Conservation (phyloP, 768 basidiomycete genomes). For the Trametes cinnabarina region DNA sequence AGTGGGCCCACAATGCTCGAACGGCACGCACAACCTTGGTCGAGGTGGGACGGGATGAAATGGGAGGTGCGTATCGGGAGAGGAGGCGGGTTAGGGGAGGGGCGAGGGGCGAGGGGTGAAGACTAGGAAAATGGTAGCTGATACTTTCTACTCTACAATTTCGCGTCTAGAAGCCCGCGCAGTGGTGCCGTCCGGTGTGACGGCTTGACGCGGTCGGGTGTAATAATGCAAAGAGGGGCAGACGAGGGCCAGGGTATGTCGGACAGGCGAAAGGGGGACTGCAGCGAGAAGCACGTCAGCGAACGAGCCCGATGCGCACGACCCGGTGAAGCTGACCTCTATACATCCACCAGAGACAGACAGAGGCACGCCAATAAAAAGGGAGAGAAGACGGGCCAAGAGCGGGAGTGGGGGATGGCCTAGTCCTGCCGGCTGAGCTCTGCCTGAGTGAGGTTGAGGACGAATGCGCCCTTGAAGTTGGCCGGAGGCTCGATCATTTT, state of each 20-base stretch:
- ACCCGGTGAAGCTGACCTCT: neutral
- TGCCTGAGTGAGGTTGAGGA: conserved; percentile 79
- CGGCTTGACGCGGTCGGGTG: conserved; percentile 1
- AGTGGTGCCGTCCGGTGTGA: neutral
- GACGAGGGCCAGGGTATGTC: conserved; percentile 14
- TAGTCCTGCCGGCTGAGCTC: conserved; percentile 73
- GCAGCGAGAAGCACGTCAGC: neutral
- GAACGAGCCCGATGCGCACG: neutral
- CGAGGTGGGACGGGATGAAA: neutral
- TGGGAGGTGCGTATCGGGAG: neutral
- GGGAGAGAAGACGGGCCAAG: neutral
- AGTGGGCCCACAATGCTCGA: neutral
- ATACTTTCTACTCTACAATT: conserved; percentile 19
- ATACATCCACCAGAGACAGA: conserved; percentile 12
- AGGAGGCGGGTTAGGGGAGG: neutral
- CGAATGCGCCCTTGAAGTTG: conserved; percentile 65
- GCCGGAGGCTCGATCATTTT: conserved; percentile 82
- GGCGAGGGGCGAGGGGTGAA: neutral
- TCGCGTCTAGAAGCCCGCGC: conserved; percentile 11
- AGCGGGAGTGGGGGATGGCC: conserved; percentile 10
- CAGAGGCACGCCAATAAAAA: neutral
- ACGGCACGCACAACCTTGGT: neutral
- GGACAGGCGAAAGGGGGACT: conserved; percentile 8
- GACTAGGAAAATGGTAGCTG: neutral
- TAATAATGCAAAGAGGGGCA: conserved; percentile 15